These are phyloP conservation scores for Colletotrichum camelliae DNA, from an alignment of 2,329 filamentous ascomycete species.

Conservation along the genomic window DNA sequence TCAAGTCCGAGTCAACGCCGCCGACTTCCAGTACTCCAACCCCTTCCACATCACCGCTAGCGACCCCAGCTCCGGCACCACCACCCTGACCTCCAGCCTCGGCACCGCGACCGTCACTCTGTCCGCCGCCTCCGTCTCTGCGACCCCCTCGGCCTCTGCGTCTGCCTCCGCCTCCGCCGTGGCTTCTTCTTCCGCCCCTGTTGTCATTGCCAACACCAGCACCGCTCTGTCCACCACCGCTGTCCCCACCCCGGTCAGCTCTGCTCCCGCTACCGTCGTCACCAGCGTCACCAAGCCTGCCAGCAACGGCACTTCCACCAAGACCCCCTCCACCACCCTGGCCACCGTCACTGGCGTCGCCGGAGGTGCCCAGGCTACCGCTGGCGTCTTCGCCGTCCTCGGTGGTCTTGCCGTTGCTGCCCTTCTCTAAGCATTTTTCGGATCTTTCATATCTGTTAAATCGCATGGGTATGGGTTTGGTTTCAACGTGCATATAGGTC, in stretches of 20 bases:
- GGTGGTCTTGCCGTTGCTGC: constrained; percentile 22
- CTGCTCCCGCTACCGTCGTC: constrained; percentile 27
- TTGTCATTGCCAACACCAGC: constrained; percentile 28
- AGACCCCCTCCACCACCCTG: constrained; percentile 3
- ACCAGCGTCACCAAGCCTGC: constrained; percentile 24
- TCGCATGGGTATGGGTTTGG: constrained; percentile 14
- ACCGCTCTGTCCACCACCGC: constrained; percentile 23
- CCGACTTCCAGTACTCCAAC: constrained; percentile 66
- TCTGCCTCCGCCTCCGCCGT: constrained; percentile 27
- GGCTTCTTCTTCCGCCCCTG: constrained; percentile 27
- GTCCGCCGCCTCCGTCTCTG: constrained; percentile 35
- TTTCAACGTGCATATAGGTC: constrained; percentile 21
- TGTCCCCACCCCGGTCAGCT: constrained; percentile 18
- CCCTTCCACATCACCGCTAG: constrained; percentile 59
- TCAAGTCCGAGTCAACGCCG: constrained; percentile 53
- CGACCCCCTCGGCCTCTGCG: constrained; percentile 35
- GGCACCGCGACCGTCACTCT: constrained; percentile 30
- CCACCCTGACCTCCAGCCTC: constrained; percentile 27
- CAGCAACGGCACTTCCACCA: constrained; percentile 9
- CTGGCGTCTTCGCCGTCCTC: constrained; percentile 21
- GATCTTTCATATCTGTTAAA: constrained; percentile 17
- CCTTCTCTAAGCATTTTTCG: constrained; percentile 22
- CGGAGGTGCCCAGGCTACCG: constrained; percentile 17
- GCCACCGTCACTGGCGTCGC: constrained; percentile 1
- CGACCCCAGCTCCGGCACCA: constrained; percentile 26